These are phyloP conservation scores for Didymosphaeria variabile DNA, from an alignment of 2,329 filamentous ascomycete genomes.

Conservation along the genomic window DNA sequence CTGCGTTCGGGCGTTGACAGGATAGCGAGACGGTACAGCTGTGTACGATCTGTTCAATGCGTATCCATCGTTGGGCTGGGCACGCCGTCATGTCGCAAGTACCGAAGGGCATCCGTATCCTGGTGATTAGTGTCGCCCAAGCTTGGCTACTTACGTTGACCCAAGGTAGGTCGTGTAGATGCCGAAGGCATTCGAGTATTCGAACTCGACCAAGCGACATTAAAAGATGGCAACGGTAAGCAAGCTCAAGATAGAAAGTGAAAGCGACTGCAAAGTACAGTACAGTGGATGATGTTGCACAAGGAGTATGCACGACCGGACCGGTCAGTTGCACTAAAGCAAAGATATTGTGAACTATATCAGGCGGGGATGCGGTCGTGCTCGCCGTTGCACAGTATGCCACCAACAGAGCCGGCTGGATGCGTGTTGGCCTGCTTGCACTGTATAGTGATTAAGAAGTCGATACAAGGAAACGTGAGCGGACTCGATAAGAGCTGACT, in stretches of 20 bases:
- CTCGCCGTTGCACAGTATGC: slow-evolving; percentile 8
- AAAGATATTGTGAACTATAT: background rate
- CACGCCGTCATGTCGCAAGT: background rate
- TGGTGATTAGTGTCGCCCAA: background rate
- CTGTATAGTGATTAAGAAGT: background rate
- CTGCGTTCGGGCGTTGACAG: background rate
- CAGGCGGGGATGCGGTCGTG: background rate
- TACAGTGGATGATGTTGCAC: background rate
- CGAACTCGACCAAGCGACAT: background rate
- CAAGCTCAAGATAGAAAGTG: background rate
- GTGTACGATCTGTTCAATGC: background rate
- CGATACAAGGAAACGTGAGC: background rate
- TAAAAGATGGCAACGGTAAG: background rate
- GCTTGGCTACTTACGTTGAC: background rate
- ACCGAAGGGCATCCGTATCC: background rate
- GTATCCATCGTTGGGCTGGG: background rate
- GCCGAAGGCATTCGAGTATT: background rate
- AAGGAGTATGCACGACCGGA: background rate
- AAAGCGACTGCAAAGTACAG: background rate
- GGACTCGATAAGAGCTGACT: slow-evolving; percentile 22
- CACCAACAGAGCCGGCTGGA: background rate
- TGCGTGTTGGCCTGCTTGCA: slow-evolving; percentile 7
- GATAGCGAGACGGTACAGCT: background rate
- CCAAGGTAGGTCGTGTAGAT: background rate
- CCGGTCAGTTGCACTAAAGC: background rate